Evolutionary conservation across 176 grass and related monocot species (phyloP), one percentile per base, ranked within the genome.

Genomic region (Zoysia pacifica): DNA sequence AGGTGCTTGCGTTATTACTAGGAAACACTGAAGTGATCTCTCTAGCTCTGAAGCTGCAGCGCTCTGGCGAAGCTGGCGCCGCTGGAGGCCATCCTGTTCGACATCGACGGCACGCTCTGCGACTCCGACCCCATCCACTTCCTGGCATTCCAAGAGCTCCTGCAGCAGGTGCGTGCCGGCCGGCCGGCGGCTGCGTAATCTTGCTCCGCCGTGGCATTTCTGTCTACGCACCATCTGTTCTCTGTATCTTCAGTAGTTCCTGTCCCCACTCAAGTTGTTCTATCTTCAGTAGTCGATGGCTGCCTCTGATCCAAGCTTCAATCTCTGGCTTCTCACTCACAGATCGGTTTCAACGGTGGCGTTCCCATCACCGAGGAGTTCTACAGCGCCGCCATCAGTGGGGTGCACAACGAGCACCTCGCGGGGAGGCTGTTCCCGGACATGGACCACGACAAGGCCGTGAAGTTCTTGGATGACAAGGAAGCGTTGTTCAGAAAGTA

Each of bases 111-210:
- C 52, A 97, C 94, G 10, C 68, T 97, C 10, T 86, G 79, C 49
- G 94, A 97, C 79, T 97, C 94, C 49, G 94, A 97, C 44, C 94
- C 94, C 10, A 74, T 93, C 79, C 94, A 97, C 73, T 97, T 89
- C 63, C 70, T 59, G 41, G 94, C 94, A 35, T 93, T 89, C 73
- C 89, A 79, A 1, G 86, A 97, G 5, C 74, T 88, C 67, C 86
- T 97, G 42, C 80, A 87, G 74, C 42, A 97, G 91, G 93, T 94
- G 69, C 69, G 2, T 12, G 5, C 5, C 59, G 3, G 45, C 45
- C 44, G 44, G 44, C 44, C 0, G 28, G 28, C 28, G 28, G 28
- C 28, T 28, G 28, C 28, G 28, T 28, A 28, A 28, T 0, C 28
- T 28, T 28, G 28, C 28, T 58, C 18, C 18, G 11, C 18, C 46